phyloP scores from a whole-genome alignment of 176 grass and related monocot species.

The Rhynchospora pubera region DNA sequence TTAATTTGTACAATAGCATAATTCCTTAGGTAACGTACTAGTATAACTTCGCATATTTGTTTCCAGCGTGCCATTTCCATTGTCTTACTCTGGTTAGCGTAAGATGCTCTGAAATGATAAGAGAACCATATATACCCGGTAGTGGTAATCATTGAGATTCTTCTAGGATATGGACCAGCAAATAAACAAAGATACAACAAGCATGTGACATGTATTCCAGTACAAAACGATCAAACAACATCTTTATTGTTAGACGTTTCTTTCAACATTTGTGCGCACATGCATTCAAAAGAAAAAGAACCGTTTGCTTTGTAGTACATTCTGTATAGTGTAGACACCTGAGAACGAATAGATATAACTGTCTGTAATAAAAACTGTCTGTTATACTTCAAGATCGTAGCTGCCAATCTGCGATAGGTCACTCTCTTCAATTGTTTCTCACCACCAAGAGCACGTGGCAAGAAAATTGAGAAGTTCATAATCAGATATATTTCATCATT shows the following conservation, averaged over 20 bases:
- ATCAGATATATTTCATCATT: background rate
- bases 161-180: background rate
- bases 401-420: background rate
- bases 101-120: constrained; percentile 5
- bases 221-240: background rate
- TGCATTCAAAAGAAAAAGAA: background rate
- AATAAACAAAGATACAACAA: constrained; percentile 10
- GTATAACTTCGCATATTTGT: background rate
- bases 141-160: background rate
- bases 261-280: background rate
- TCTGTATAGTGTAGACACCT: background rate
- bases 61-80: background rate
- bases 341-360: background rate
- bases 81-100: background rate
- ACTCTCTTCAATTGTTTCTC: background rate
- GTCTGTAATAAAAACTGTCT: background rate
- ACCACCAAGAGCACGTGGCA: background rate
- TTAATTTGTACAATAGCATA: no score
- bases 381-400: background rate
- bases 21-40: no score
- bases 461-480: background rate
- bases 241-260: background rate
- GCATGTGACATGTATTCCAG: constrained; percentile 13
- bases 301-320: background rate
- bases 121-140: background rate